These are phyloP conservation scores for Fusarium floridanum DNA, from an alignment of 2,329 filamentous ascomycete species.

Conservation along the genomic window DNA sequence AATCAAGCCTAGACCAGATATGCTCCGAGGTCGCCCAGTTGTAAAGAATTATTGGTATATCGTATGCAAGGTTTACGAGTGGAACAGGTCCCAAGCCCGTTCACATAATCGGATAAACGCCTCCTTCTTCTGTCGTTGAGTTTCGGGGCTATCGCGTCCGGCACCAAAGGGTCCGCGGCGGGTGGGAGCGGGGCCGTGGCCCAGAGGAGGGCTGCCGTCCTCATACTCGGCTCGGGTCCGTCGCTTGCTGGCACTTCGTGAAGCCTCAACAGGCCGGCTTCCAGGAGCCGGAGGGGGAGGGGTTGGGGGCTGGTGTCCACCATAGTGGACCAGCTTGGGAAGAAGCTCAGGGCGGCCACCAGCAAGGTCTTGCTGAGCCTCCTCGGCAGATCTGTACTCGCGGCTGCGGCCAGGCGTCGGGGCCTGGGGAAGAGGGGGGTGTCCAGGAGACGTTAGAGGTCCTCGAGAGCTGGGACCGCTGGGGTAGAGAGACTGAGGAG, in stretches of 20 bases:
- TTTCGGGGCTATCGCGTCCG: conserved; percentile 85
- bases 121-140: conserved; percentile 87
- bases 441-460: conserved; percentile 82
- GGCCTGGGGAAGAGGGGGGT: conserved; percentile 67
- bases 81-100: conserved; percentile 96
- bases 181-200: conserved; percentile 74
- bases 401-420: conserved; percentile 75
- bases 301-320: conserved; percentile 91
- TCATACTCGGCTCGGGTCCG: conserved; percentile 92
- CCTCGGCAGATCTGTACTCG: conserved; percentile 96
- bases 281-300: conserved; percentile 82
- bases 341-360: conserved; percentile 93
- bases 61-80: conserved; percentile 72
- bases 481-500: conserved; percentile 65
- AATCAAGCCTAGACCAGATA: conserved; percentile 12
- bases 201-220: conserved; percentile 89
- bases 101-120: conserved; percentile 90
- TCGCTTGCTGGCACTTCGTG: conserved; percentile 75
- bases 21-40: conserved; percentile 23
- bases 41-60: conserved; percentile 38
- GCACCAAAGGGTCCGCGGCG: conserved; percentile 81
- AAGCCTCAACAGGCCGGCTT: conserved; percentile 60
- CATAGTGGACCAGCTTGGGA: conserved; percentile 95
- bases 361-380: conserved; percentile 90
- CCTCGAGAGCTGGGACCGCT: conserved; percentile 73